Evolutionary conservation across 306 rosid species (phyloP), one percentile per base, ranked within the genome.

Genomic region (Prunus fruticosa): DNA sequence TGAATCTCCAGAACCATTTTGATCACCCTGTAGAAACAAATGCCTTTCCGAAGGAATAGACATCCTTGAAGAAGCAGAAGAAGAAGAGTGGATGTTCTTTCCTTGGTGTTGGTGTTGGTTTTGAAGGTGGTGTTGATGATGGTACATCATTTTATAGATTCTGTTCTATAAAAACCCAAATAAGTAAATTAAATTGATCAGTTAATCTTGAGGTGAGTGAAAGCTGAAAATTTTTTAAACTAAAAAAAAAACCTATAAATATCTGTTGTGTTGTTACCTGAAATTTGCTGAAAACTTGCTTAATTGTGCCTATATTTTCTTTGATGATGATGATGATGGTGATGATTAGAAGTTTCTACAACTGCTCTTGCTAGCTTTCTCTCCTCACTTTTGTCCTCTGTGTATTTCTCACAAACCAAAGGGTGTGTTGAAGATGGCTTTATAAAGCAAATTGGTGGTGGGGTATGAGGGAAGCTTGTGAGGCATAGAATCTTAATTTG

Each of bases 1-100:
- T 14, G 93, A 88, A 70, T 93, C 97, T 49, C 84, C 65, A 43
- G 87, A 77, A n/a, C 89, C 91, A 80, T 75, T 86, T 43, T 88
- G 65, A 7, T 61, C 91, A 6, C 85, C 92, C 72, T 88, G 93
- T 75, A 92, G 83, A 82, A 90, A 90, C 87, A 90, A 78, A 83
- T 90, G 93, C 63, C 91, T 87, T 74, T 91, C 96, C 1, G 96
- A 82, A 15, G 93, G 83, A 34, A 87, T 74, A n/a, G 84, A 70
- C 89, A 82, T 85, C 83, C 85, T 87, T 62, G 87, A 75, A 75
- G 86, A 69, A 81, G 90, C 64, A 27, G 65, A 25, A 56, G 76
- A 56, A 1, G 76, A 56, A 1, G 82, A 78, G 20, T 78, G 85
- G 19, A 81, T 82, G 86, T 81, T 88, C 82, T 87, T 93, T 49